These are phyloP conservation scores for Paraphoma chrysanthemicola DNA, from an alignment of 2,329 filamentous ascomycete species.

Conservation along the genomic window DNA sequence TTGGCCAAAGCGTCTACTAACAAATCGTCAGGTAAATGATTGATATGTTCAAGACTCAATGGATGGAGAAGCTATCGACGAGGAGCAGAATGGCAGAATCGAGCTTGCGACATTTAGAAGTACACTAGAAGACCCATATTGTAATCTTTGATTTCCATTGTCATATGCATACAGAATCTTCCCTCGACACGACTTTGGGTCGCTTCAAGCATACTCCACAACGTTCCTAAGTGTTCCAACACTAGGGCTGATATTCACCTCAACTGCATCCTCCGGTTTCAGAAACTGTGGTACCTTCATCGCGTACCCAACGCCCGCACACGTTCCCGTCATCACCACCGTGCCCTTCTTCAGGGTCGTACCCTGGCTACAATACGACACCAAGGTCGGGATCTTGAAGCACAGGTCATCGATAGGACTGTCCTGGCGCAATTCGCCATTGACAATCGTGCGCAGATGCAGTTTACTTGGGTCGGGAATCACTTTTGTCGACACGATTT, in stretches of 20 bases:
- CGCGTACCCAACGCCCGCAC: slow-evolving; percentile 49
- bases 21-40: too few species aligned
- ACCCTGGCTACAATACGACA: slow-evolving; percentile 56
- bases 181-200: too few species aligned
- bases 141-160: too few species aligned
- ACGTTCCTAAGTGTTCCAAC: slow-evolving; percentile 44
- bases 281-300: slow-evolving; percentile 49
- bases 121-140: too few species aligned
- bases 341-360: slow-evolving; percentile 56
- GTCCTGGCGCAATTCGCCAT: slow-evolving; percentile 58
- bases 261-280: slow-evolving; percentile 42
- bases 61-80: too few species aligned
- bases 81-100: too few species aligned
- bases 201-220: slow-evolving; percentile 33
- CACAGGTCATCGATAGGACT: slow-evolving; percentile 57
- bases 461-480: slow-evolving; percentile 55
- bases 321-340: slow-evolving; percentile 60
- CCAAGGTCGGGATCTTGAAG: slow-evolving; percentile 55
- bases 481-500: slow-evolving; percentile 53
- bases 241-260: slow-evolving; percentile 37
- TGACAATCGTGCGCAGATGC: slow-evolving; percentile 55
- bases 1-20: too few species aligned
- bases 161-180: too few species aligned
- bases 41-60: too few species aligned
- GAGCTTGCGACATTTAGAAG: too few species aligned